phyloP scores from a whole-genome alignment of 768 basidiomycete species.

The Aureoboletus auriporus region DNA sequence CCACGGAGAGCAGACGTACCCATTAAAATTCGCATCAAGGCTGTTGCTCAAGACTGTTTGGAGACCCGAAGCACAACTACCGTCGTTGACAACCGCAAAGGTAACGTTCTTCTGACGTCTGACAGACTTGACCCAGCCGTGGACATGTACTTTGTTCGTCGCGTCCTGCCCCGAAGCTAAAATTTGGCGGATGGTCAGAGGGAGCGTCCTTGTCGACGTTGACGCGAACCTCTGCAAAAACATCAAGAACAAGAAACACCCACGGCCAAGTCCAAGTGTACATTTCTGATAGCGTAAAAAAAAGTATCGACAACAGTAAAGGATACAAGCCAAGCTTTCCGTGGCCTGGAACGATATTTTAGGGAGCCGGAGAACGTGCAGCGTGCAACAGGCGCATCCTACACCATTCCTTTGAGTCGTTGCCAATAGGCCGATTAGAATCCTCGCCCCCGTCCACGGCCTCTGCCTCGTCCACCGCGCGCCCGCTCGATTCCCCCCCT shows the following conservation, averaged over 20 bases:
- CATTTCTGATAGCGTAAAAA: constrained; percentile 1
- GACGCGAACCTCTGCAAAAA: constrained; percentile 27
- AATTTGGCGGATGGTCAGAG: constrained; percentile 35
- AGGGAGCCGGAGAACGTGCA: constrained; percentile 6
- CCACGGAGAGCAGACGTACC: constrained; percentile 7
- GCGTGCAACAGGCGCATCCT: not conserved
- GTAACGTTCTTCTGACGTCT: constrained; percentile 85
- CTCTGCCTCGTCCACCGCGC: constrained; percentile 54
- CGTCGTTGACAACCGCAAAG: constrained; percentile 81
- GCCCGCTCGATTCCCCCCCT: constrained; percentile 44
- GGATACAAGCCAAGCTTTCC: constrained; percentile 21
- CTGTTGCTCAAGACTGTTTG: constrained; percentile 67
- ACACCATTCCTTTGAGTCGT: constrained; percentile 3
- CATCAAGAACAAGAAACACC: constrained; percentile 22
- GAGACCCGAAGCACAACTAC: constrained; percentile 62
- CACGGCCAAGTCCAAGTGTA: constrained; percentile 4
- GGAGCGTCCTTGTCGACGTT: constrained; percentile 24
- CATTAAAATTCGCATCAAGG: constrained; percentile 12
- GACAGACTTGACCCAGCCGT: constrained; percentile 85
- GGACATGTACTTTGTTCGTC: constrained; percentile 39
- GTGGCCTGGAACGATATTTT: constrained; percentile 20
- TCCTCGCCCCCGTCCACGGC: constrained; percentile 48
- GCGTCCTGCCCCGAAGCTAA: constrained; percentile 20
- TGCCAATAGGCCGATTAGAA: constrained; percentile 15
- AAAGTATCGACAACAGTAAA: constrained; percentile 9